Base-by-base conservation (phyloP, 345 rosid species). In the Hibiscus tridactylites region DNA sequence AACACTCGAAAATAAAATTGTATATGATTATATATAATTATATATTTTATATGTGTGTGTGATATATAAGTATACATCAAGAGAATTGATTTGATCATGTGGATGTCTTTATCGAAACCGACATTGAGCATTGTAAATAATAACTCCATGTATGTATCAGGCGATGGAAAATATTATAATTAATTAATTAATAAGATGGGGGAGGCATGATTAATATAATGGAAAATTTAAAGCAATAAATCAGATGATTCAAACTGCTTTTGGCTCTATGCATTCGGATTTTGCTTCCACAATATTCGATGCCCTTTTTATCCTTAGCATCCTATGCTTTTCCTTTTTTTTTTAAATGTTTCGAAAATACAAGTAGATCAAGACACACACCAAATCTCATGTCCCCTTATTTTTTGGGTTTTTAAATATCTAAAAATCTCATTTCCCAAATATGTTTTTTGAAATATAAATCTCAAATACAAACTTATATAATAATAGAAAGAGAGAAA, bases 181-280 rank as follows among this genome's bases (percentile, higher is more conserved):
- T 39, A 39, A 39, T 39, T 39, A 39, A 39, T 39, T 35, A 35
- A 5, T 35, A 35, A 35, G 37, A 35, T 31, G 4, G 4, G 33
- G 35, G 35, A 39, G 15, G 1, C 6, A 21, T 24, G 31, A 44
- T 7, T 7, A 49, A 15, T 65, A 37, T 49, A 49, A 33, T 15
- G 17, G 0, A 35, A 26, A 50, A 6, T n/a, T 7, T 67, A 11
- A 65, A 44, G 17, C 69, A 53, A 58, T n/a, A 9, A 61, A 81
- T 69, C 68, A 81, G 73, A 78, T 70, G 65, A 76, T 75, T 68
- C 80, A 85, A 85, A 81, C 86, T 61, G 80, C 79, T 78, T 85
- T 83, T 83, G 88, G 82, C 82, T 58, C 65, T 67, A 71, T 81
- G 82, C 78, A 80, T 78, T 83, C 81, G 83, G 80, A 76, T 75